phyloP scores from a whole-genome alignment of 129 eudicot genomes.

The Smallanthus sonchifolius region DNA sequence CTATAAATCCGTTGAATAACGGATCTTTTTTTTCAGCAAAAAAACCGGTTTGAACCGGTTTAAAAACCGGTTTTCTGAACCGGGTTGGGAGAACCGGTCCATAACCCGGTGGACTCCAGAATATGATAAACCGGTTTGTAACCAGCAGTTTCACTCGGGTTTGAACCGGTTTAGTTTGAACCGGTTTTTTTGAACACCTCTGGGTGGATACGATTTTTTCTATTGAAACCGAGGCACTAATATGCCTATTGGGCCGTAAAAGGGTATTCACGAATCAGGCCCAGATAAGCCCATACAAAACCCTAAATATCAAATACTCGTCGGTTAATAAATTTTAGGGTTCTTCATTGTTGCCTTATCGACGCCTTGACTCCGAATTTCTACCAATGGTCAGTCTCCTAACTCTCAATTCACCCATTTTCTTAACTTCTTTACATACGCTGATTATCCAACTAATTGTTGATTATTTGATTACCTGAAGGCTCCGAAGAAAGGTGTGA shows the following conservation, averaged over 20 bases:
- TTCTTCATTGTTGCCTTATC: neutral
- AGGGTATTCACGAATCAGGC: neutral
- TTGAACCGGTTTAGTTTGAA: no score
- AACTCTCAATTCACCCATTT: neutral
- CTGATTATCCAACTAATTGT: neutral
- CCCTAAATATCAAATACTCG: neutral
- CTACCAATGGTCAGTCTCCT: neutral
- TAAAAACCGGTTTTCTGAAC: no score
- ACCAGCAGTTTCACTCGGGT: no score
- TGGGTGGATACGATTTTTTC: no score
- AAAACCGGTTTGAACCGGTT: no score
- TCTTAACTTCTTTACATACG: neutral
- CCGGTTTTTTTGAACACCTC: no score
- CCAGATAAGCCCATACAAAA: neutral
- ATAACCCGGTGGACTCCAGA: no score
- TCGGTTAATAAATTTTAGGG: neutral
- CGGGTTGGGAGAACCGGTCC: no score
- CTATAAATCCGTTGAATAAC: no score
- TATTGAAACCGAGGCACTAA: no score
- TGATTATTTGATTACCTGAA: constrained; percentile 1
- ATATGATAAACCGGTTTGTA: no score
- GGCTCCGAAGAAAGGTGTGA: constrained; percentile 29
- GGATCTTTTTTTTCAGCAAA: no score
- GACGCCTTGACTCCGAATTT: neutral
- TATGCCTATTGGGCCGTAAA: neutral